Evolutionary conservation across 805 yeast species (phyloP).

Genomic region (Ogataea thermomethanolica): DNA sequence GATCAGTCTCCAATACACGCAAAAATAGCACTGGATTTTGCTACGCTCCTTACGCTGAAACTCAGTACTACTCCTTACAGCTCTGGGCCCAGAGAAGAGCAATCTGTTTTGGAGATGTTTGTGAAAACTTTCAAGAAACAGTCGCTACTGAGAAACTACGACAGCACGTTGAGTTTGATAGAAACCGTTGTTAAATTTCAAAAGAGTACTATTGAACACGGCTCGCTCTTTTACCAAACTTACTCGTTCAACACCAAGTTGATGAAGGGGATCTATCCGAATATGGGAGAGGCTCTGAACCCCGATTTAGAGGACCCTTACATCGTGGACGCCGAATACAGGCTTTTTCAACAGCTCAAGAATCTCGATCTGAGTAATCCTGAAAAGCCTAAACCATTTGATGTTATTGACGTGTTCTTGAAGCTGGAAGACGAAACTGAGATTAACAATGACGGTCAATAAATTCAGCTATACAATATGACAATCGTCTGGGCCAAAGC

Average conservation of each 20-base stretch:
- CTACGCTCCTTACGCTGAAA: constrained; percentile 10
- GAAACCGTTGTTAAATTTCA: constrained; percentile 10
- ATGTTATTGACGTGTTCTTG: constrained; percentile 19
- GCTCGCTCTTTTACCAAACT: constrained; percentile 6
- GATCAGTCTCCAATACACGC: constrained; percentile 20
- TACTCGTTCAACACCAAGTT: constrained; percentile 10
- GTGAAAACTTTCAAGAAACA: constrained; percentile 6
- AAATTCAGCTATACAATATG: constrained; percentile 40
- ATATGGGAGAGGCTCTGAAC: neutral
- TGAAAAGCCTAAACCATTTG: constrained; percentile 6
- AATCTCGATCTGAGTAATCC: constrained; percentile 4
- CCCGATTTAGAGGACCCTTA: constrained; percentile 5
- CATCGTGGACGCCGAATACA: constrained; percentile 6
- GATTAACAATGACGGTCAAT: constrained; percentile 17
- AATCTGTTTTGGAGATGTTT: constrained; percentile 6
- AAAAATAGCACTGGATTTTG: constrained; percentile 25
- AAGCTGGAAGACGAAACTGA: constrained; percentile 23
- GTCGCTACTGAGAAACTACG: constrained; percentile 3
- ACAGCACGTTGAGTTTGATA: constrained; percentile 4
- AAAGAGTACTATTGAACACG: constrained; percentile 2
- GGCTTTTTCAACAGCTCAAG: constrained; percentile 7
- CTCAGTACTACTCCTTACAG: constrained; percentile 13
- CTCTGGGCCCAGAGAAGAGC: constrained; percentile 9
- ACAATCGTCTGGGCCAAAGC: constrained; percentile 81
- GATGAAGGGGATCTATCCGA: constrained; percentile 9